Percentiles rank a stretch among this genome's conserved stretches.
Evolutionary conservation across 257 asterid species (phyloP).

Genomic region (Solanum tarijense): DNA sequence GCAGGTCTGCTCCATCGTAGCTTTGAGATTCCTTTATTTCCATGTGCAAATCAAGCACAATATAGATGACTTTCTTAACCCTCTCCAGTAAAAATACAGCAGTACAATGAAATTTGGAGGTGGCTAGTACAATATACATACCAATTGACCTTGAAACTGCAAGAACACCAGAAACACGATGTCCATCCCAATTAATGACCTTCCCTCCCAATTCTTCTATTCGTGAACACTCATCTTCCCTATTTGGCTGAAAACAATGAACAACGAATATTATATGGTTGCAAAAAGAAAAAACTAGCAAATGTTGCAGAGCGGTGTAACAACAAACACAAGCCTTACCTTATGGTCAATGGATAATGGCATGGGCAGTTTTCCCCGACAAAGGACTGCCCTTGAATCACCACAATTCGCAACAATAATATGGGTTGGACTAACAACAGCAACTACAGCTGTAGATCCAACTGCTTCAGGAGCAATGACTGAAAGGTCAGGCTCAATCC

Average conservation of each 20-base stretch:
- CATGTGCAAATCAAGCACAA: neutral
- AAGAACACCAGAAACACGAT: conserved; percentile 73
- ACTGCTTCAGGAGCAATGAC: conserved; percentile 79
- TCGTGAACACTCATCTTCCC: conserved; percentile 58
- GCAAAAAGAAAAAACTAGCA: neutral
- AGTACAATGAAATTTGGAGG: neutral
- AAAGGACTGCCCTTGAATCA: conserved; percentile 80
- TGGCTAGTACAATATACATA: conserved; percentile 12
- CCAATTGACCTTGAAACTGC: conserved; percentile 80
- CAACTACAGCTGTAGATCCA: conserved; percentile 91
- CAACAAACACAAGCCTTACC: conserved; percentile 18
- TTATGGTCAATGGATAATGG: conserved; percentile 73
- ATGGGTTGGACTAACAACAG: conserved; percentile 50
- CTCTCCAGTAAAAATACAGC: neutral
- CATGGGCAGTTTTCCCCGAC: conserved; percentile 56
- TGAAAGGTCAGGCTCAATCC: conserved; percentile 2
- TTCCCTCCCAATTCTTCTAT: conserved; percentile 70
- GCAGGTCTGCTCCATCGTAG: neutral
- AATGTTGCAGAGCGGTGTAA: neutral
- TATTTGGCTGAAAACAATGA: conserved; percentile 38
- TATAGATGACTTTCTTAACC: neutral
- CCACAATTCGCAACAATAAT: conserved; percentile 89
- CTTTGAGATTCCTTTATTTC: neutral
- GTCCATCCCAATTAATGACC: conserved; percentile 74
- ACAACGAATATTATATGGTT: neutral